Percentiles rank a stretch among this genome's conserved stretches.
Evolutionary conservation across 371 early-diverging fungal genomes (phyloP).

Genomic region (Lichtheimia hyalospora): DNA sequence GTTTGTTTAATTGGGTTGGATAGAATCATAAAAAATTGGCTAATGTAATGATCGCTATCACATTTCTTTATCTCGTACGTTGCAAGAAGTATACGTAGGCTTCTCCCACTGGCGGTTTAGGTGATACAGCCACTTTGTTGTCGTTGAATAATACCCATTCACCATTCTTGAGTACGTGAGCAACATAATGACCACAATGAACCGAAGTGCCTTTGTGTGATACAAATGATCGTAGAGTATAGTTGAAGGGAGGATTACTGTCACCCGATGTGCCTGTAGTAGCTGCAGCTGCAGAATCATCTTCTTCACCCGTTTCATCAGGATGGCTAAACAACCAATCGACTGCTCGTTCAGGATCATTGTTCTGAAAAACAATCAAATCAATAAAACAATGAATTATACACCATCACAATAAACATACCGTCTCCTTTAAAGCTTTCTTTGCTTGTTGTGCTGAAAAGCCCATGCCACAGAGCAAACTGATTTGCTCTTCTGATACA

Average conservation of each 20-base stretch:
- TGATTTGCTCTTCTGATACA: slow-evolving; percentile 46
- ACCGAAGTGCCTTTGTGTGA: slow-evolving; percentile 97
- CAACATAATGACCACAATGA: slow-evolving; percentile 96
- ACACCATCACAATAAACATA: slow-evolving; percentile 25
- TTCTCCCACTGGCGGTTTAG: slow-evolving; percentile 66
- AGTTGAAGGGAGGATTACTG: slow-evolving; percentile 57
- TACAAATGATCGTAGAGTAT: slow-evolving; percentile 80
- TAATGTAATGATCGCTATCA: background rate
- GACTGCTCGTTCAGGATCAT: slow-evolving; percentile 87
- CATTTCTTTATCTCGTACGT: background rate
- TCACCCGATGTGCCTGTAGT: slow-evolving; percentile 16
- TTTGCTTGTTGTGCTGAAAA: slow-evolving; percentile 81
- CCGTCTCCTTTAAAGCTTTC: slow-evolving; percentile 82
- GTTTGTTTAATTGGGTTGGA: background rate
- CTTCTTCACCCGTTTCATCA: slow-evolving; percentile 59
- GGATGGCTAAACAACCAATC: slow-evolving; percentile 94
- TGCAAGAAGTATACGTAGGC: slow-evolving; percentile 74
- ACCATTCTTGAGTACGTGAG: slow-evolving; percentile 72
- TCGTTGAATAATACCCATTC: slow-evolving; percentile 95
- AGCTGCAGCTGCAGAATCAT: background rate
- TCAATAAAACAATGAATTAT: background rate
- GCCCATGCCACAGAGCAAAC: slow-evolving; percentile 87
- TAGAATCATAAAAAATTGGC: too few species aligned
- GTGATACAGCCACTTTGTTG: slow-evolving; percentile 82
- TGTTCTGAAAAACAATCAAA: slow-evolving; percentile 43